Evolutionary conservation across 441 rosid species (phyloP).

Genomic region (Adansonia grandidieri): DNA sequence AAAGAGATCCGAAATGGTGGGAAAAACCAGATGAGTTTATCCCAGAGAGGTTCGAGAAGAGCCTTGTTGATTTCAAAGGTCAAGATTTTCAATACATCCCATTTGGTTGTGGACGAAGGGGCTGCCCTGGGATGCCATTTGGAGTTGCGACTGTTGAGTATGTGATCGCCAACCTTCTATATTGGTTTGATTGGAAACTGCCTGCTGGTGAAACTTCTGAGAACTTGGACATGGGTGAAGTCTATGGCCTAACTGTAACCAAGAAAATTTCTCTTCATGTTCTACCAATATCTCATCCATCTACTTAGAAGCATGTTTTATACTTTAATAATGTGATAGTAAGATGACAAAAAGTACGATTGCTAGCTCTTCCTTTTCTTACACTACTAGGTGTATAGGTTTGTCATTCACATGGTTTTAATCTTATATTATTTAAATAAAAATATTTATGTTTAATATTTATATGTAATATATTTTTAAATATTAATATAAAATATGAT

Average conservation of each 20-base stretch:
- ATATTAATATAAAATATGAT: too few relatives aligned
- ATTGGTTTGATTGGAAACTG: not conserved
- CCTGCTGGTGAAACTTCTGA: not conserved
- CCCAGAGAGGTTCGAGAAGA: not conserved
- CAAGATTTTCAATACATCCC: not conserved
- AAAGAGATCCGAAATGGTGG: constrained; percentile 4
- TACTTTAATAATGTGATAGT: too few relatives aligned
- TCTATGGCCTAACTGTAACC: not conserved
- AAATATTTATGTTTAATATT: too few relatives aligned
- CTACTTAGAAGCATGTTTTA: too few relatives aligned
- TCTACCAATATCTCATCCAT: not conserved
- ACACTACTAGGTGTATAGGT: too few relatives aligned
- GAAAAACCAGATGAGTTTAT: not conserved
- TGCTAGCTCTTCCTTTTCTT: too few relatives aligned
- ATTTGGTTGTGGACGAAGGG: not conserved
- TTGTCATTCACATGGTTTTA: too few relatives aligned
- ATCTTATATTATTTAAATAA: too few relatives aligned
- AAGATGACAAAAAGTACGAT: too few relatives aligned
- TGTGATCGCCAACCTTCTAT: not conserved
- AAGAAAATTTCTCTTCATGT: not conserved
- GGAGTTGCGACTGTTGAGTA: not conserved
- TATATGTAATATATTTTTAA: too few relatives aligned
- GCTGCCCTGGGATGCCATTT: not conserved
- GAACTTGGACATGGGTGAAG: not conserved
- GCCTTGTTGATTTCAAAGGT: not conserved